Evolutionary conservation across 371 early-diverging fungal species (phyloP), one percentile per base, ranked within the genome.

Genomic region (Furculomyces boomerangus): DNA sequence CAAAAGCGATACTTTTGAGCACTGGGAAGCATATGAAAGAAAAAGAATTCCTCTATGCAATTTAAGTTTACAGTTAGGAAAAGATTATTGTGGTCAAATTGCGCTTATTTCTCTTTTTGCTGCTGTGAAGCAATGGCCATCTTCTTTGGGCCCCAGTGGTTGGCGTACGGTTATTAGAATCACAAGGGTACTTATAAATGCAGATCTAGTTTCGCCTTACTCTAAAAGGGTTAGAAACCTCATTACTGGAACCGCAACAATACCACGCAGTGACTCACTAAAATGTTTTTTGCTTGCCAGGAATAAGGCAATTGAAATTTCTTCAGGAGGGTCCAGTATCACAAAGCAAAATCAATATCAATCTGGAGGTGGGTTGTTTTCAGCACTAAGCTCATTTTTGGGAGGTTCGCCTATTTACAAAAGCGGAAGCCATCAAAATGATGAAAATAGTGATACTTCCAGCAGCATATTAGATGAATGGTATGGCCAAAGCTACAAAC

Each of bases 41-140:
- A 52, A 76, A 81, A 29, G 50, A 46, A 63, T 80, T 46, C 76
- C 77, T n/a, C 73, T 86, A 28, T 78, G 80, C 29, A 71, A 78
- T 30, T 61, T 78, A 48, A 77, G 85, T 0, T 77, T 90, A 20
- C 83, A 88, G 37, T 84, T 95, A 69, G 93, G 93, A 49, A 74
- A 81, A 50, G 83, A 86, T 57, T 87, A 84, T 61, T 81, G 83
- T 52, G 87, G 84, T 2, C 93, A 93, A 63, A 67, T 90, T 27
- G 91, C 90, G 0, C 78, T 89, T 27, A 85, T 90, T 10, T 76
- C 88, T 7, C 72, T 84, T 57, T 87, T 93, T 65, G 78, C 79
- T 20, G 62, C 39, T 13, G 31, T 29, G 45, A 50, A 54, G n/a
- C 14, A 54, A 31, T 54, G 55, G 49, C 49, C 49, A 3, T 20